Percentiles rank a stretch among this genome's conserved stretches.
phyloP scores from a whole-genome alignment of 2,329 filamentous ascomycete species.

The Metarhizium album region DNA sequence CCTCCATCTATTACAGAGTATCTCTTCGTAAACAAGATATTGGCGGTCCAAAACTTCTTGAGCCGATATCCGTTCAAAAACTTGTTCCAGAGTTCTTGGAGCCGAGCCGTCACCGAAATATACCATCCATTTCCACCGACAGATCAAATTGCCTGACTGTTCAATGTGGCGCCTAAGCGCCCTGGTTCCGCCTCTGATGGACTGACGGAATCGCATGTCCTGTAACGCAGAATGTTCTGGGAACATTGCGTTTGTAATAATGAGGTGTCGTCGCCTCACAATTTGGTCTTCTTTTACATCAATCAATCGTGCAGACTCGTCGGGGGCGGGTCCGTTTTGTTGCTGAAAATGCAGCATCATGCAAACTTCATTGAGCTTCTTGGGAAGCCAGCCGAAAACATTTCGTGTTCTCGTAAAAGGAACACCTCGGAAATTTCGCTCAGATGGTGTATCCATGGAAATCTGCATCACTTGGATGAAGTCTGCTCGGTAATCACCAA shows the following conservation, averaged over 20 bases:
- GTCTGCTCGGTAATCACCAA: conserved; percentile 17
- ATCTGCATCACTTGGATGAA: conserved; percentile 34
- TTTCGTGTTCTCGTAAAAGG: conserved; percentile 25
- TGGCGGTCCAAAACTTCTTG: conserved; percentile 20
- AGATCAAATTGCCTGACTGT: conserved; percentile 15
- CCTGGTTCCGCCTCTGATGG: not conserved
- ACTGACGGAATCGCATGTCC: not conserved
- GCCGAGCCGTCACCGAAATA: conserved; percentile 12
- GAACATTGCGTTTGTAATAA: conserved; percentile 44
- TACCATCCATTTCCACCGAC: conserved; percentile 35
- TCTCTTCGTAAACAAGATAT: conserved; percentile 19
- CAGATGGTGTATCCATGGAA: conserved; percentile 16
- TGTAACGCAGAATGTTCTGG: conserved; percentile 23
- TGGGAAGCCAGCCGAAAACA: conserved; percentile 25
- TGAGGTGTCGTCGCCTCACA: conserved; percentile 29
- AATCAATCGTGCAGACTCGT: conserved; percentile 26
- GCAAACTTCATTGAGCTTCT: conserved; percentile 32
- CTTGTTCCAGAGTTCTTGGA: conserved; percentile 24
- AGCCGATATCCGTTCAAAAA: conserved; percentile 20
- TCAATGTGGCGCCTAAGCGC: not conserved
- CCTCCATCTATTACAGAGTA: conserved; percentile 23
- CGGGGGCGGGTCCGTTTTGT: conserved; percentile 17
- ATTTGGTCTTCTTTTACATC: conserved; percentile 32
- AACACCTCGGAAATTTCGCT: conserved; percentile 25
- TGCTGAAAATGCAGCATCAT: conserved; percentile 27